phyloP scores from a whole-genome alignment of 225 moss, liverwort and hornwort species.

The Sphagnum contortum region DNA sequence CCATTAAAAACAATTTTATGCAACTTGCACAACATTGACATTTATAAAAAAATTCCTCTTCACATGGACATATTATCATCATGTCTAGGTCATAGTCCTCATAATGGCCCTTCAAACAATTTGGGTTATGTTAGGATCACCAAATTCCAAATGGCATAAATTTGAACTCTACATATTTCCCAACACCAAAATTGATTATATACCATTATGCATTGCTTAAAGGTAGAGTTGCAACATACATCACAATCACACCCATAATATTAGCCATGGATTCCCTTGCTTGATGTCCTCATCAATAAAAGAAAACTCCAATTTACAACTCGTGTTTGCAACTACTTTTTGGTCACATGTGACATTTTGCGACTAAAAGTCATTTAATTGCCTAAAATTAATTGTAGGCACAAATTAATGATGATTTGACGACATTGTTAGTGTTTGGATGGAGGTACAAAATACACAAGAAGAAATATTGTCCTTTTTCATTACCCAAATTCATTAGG shows the following conservation, averaged over 20 bases:
- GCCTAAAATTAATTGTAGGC: no score
- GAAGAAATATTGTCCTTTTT: no score
- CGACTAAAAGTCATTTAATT: no score
- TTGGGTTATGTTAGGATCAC: neutral
- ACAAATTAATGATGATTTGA: no score
- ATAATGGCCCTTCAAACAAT: neutral
- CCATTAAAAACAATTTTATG: neutral
- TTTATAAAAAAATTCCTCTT: neutral
- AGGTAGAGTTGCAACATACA: neutral
- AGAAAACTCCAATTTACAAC: no score
- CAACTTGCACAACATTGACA: neutral
- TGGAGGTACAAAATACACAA: no score
- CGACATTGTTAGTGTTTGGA: no score
- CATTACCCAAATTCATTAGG: no score
- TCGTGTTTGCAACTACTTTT: no score
- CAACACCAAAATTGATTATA: neutral
- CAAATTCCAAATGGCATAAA: neutral
- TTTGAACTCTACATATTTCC: neutral
- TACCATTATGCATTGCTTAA: no score
- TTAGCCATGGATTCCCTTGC: neutral
- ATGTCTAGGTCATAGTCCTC: neutral
- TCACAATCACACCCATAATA: neutral
- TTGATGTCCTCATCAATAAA: neutral
- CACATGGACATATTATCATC: neutral
- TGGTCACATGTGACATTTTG: no score